These are phyloP conservation scores for Plasmodium adleri DNA, from an alignment of 169 alveolate species.

Conservation along the genomic window DNA sequence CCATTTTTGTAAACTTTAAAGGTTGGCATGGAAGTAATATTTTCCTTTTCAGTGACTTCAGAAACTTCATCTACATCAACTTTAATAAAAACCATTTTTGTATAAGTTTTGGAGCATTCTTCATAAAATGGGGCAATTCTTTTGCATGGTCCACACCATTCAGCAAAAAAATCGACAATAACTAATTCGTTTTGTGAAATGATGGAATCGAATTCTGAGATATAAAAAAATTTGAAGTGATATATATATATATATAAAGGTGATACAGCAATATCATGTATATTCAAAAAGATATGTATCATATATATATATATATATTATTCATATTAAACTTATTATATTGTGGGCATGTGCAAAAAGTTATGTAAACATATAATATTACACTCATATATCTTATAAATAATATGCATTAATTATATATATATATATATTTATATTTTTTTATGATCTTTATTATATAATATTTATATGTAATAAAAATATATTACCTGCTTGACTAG, in stretches of 20 bases:
- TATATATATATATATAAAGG: too few species aligned
- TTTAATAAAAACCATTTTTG: conserved; percentile 79
- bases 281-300: too few species aligned
- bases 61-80: conserved; percentile 83
- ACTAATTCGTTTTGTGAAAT: conserved; percentile 82
- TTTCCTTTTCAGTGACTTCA: conserved; percentile 83
- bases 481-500: conserved; percentile 73
- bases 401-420: background rate
- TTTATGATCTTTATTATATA: background rate
- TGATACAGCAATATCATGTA: too few species aligned
- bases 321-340: too few species aligned
- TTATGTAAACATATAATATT: too few species aligned
- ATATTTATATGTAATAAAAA: background rate
- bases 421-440: background rate
- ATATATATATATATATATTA: too few species aligned
- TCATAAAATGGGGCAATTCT: conserved; percentile 91
- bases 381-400: too few species aligned
- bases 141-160: conserved; percentile 96
- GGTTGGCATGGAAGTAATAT: conserved; percentile 86
- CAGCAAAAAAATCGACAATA: conserved; percentile 96
- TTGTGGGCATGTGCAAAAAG: too few species aligned
- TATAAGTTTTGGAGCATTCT: conserved; percentile 79
- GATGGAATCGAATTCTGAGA: conserved; percentile 82
- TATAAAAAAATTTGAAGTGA: background rate
- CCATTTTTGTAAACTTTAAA: conserved; percentile 86